Evolutionary conservation across 495 filamentous ascomycete species (phyloP).

Genomic region (Penicillium odoratum): DNA sequence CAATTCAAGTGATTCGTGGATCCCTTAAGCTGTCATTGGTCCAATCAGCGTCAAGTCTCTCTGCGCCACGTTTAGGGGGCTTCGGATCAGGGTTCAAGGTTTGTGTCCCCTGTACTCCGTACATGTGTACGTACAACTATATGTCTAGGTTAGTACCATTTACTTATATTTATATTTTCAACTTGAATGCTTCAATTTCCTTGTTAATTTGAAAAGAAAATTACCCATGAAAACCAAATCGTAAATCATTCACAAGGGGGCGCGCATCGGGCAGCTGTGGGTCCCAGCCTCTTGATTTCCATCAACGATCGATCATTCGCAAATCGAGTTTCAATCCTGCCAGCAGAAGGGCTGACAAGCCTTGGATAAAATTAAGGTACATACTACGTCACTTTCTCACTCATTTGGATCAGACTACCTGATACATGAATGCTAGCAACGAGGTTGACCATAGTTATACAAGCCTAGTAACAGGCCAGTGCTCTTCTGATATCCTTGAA

Average conservation of each 20-base stretch:
- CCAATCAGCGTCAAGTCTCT: slow-evolving; percentile 6
- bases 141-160: not conserved
- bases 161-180: not conserved
- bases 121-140: not conserved
- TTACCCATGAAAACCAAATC: not conserved
- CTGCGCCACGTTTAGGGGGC: slow-evolving; percentile 17
- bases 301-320: slow-evolving; percentile 1
- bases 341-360: not conserved
- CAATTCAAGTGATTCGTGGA: slow-evolving; percentile 18
- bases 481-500: not conserved
- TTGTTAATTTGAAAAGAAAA: too few relatives aligned
- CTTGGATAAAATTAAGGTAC: not conserved
- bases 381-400: not conserved
- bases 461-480: not conserved
- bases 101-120: not conserved
- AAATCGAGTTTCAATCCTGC: slow-evolving; percentile 5
- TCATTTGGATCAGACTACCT: not conserved
- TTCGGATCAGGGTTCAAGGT: slow-evolving; percentile 1
- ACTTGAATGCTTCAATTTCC: not conserved
- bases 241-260: not conserved
- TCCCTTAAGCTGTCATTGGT: slow-evolving; percentile 15
- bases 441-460: not conserved
- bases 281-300: slow-evolving; percentile 13
- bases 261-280: not conserved
- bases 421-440: not conserved